phyloP scores from a whole-genome alignment of 345 rosid species.

The Eucalyptus polyanthemos region DNA sequence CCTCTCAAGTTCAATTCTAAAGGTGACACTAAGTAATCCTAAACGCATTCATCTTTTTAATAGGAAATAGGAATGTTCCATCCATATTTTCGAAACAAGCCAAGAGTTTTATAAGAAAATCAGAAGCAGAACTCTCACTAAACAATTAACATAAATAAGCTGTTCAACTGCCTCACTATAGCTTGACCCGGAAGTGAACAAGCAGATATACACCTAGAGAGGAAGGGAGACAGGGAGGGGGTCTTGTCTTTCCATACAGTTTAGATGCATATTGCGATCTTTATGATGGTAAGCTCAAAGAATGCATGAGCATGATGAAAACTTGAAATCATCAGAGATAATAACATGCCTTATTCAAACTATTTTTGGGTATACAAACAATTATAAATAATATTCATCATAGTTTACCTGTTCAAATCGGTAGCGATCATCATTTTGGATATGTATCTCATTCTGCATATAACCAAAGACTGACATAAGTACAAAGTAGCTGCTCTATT shows the following conservation, averaged over 20 bases:
- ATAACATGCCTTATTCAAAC: background rate
- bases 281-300: background rate
- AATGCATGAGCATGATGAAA: background rate
- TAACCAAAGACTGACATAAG: background rate
- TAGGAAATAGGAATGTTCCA: background rate
- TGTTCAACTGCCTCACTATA: background rate
- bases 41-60: background rate
- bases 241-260: background rate
- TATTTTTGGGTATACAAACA: background rate
- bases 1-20: background rate
- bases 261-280: background rate
- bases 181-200: background rate
- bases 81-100: background rate
- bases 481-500: background rate
- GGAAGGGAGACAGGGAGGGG: background rate
- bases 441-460: constrained; percentile 72
- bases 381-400: background rate
- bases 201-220: background rate
- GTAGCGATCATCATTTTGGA: constrained; percentile 64
- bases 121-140: background rate
- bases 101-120: background rate
- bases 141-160: background rate
- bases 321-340: background rate
- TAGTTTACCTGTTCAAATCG: constrained; percentile 81
- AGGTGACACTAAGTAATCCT: background rate